These are phyloP conservation scores for Allium cepa DNA, from an alignment of 106 monocot species.

Conservation along the genomic window DNA sequence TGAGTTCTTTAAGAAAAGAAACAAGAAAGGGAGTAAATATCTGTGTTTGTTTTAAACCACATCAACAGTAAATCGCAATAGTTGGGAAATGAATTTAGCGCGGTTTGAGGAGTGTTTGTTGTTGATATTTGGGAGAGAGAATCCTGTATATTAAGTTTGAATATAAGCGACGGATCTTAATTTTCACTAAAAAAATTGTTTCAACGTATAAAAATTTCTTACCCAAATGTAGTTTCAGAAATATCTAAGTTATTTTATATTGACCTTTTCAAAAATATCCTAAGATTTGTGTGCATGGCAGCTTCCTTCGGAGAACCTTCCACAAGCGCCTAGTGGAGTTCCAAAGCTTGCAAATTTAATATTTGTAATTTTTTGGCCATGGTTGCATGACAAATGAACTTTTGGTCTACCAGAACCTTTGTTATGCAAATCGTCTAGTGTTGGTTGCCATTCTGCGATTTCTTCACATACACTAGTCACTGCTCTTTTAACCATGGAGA, in stretches of 20 bases:
- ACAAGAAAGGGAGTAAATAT: no score
- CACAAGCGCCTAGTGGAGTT: slow-evolving; percentile 53
- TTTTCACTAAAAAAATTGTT: no score
- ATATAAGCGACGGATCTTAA: no score
- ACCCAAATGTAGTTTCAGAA: no score
- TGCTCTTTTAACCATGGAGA: slow-evolving; percentile 13
- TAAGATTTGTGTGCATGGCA: slow-evolving; percentile 76
- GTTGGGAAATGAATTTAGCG: no score
- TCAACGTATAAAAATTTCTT: neutral
- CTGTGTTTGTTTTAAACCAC: no score
- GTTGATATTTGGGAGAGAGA: no score
- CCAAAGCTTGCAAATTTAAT: slow-evolving; percentile 80
- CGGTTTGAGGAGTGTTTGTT: no score
- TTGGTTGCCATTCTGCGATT: slow-evolving; percentile 50
- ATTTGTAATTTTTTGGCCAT: slow-evolving; percentile 41
- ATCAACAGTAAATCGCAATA: no score
- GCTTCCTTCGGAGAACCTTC: slow-evolving; percentile 43
- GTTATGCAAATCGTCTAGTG: slow-evolving; percentile 14
- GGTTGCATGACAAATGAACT: slow-evolving; percentile 39
- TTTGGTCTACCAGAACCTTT: slow-evolving; percentile 28
- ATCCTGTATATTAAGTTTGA: no score
- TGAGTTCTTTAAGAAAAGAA: no score
- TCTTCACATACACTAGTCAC: slow-evolving; percentile 51
- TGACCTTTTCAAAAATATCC: slow-evolving; percentile 49
- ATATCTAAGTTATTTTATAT: no score